Evolutionary conservation across 805 yeast species (phyloP), one percentile per base, ranked within the genome.

Genomic region (Cyberlindnera mycetangii): DNA sequence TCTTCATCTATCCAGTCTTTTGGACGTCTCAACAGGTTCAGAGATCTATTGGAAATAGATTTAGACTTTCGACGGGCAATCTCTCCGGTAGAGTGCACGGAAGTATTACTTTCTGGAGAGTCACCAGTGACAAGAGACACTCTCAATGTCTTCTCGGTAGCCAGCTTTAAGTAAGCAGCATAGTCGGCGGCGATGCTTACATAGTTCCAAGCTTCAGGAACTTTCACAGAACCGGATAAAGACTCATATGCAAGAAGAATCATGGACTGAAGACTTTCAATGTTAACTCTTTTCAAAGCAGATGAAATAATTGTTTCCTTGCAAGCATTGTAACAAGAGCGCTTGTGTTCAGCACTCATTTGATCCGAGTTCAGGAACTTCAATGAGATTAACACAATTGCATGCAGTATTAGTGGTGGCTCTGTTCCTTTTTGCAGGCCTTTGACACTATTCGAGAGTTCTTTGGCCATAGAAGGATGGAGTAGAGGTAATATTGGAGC

Each of bases 191-290:
- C 60, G 37, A 56, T 53, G 21, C 59, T 54, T 9, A 56, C 59
- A 41, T 54, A 56, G 35, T 56, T 56, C 60, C 60, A 56, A 28
- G 54, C 48, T 22, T 56, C 60, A 4, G 60, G 60, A 6, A 54
- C 59, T 39, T 56, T 56, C 3, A 50, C 54, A 37, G 50, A 50
- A 6, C 53, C 57, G 6, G 54, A 49, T 5, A 56, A 35, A 1
- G 57, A 50, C 17, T 56, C 60, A 27, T 50, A 56, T 11, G 60
- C 60, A 8, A 55, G 34, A 3, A 55, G 32, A 1, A 48, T 51
- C 52, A 55, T 44, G 5, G 53, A 40, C 25, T 55, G 60, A 17
- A 55, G 33, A 39, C 49, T 52, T 33, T 55, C 60, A 16, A 55
- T 32, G 35, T 49, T 54, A 27, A 54, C 54, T 34, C 40, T 50